Percentiles rank a stretch among this genome's conserved stretches.
Conservation (phyloP, 2,329 filamentous ascomycete genomes). For the Hirsutella rhossiliensis region DNA sequence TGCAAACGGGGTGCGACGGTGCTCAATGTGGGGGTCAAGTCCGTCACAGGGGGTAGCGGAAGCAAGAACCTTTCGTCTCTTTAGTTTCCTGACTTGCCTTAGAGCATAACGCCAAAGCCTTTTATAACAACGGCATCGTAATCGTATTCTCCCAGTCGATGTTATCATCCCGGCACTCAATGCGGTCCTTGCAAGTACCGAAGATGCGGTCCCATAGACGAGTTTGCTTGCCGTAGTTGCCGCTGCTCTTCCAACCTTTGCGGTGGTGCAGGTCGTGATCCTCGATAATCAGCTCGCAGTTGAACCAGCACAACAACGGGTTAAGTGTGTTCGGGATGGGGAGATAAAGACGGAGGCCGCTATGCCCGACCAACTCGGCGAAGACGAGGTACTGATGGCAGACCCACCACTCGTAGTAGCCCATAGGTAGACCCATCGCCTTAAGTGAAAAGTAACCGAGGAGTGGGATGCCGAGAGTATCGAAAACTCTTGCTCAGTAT, state of each 20-base stretch:
- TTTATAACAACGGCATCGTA: too few species aligned
- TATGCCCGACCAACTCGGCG: slow-evolving; percentile 24
- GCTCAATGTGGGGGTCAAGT: too few species aligned
- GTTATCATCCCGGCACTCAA: slow-evolving; percentile 19
- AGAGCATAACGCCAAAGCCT: too few species aligned
- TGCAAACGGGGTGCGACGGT: too few species aligned
- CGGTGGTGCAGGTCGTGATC: slow-evolving; percentile 28
- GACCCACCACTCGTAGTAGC: slow-evolving; percentile 33
- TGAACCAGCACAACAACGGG: slow-evolving; percentile 18
- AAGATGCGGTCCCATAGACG: slow-evolving; percentile 23
- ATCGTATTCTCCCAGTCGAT: slow-evolving; percentile 20
- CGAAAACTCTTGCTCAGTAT: slow-evolving; percentile 28
- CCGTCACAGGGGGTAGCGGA: too few species aligned
- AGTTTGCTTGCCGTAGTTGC: slow-evolving; percentile 27
- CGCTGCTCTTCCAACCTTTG: slow-evolving; percentile 22
- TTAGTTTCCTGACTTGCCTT: too few species aligned
- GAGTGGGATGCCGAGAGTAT: slow-evolving; percentile 26
- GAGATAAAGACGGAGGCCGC: slow-evolving; percentile 22
- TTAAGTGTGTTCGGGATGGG: slow-evolving; percentile 17
- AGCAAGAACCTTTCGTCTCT: too few species aligned
- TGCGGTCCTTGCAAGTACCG: slow-evolving; percentile 21
- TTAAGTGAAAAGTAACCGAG: slow-evolving; percentile 22
- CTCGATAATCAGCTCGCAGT: slow-evolving; percentile 25
- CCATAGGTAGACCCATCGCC: slow-evolving; percentile 24
- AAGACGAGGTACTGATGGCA: slow-evolving; percentile 29